Evolutionary conservation across 2,329 filamentous ascomycete genomes (phyloP), one percentile per base, ranked within the genome.

Genomic region (Verticillium nonalfalfae): DNA sequence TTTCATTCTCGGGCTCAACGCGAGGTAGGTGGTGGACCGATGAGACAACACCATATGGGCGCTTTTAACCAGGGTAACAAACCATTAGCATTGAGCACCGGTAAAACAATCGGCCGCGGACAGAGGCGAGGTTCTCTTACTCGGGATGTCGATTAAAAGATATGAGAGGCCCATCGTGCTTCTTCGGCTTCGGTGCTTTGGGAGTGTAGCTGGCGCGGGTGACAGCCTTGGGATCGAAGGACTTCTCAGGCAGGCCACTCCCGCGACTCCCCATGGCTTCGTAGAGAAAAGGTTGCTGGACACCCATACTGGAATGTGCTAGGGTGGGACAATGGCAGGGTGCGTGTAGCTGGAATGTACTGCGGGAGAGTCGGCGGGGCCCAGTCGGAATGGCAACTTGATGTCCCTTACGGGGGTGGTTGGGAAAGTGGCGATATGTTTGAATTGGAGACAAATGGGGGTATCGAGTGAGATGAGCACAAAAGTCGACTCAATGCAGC

Each of bases 101-200:
- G 26, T 31, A 31, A 31, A 31, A 31, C 26, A 31, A 31, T 31
- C 26, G 5, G 26, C 26, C 26, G 5, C 26, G 26, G 14, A 13
- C 10, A 11, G 9, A 14, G 52, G 26, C 18, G 40, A 18, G 26
- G 33, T n/a, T 18, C 11, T 78, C 86, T 71, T 82, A 92, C 89
- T 97, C 93, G 1, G 93, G 93, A 74, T 97, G 93, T 62, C 85
- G 83, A 74, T 96, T 95, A 80, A 97, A 90, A 63, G 89, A 84
- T 65, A 97, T 77, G 65, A 96, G 77, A 13, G 92, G 93, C 0
- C 92, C 93, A 59, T 90, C 81, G 55, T 81, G 83, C 10, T 13
- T 52, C 80, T 90, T 89, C 52, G 85, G 81, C 69, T 82, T 87
- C 33, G 76, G 79, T 50, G 84, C 79, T 60, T 85, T 84, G 13